Conservation (phyloP, 2,329 filamentous ascomycete genomes). For the Exophiala xenobiotica region DNA sequence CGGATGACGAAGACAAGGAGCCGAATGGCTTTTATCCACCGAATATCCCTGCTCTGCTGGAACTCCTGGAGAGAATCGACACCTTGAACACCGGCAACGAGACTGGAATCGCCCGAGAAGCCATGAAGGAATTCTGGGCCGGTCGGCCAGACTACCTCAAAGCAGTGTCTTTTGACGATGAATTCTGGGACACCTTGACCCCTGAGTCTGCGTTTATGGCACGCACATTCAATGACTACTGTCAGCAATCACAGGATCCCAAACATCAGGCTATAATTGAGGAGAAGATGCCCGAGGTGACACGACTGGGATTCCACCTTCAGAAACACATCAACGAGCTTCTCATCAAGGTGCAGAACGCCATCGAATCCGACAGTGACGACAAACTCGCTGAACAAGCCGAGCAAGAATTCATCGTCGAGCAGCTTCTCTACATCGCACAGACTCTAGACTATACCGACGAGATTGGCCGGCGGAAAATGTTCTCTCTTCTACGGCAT, state of each 20-base stretch:
- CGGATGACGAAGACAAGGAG: conserved; percentile 20
- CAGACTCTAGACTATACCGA: conserved; percentile 95
- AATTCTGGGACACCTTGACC: conserved; percentile 50
- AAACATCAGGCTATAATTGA: conserved; percentile 76
- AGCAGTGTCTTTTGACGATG: conserved; percentile 45
- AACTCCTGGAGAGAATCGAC: conserved; percentile 91
- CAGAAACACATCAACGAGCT: conserved; percentile 70
- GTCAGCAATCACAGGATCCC: conserved; percentile 70
- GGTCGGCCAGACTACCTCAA: conserved; percentile 65
- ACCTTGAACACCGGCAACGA: conserved; percentile 87
- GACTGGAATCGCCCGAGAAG: conserved; percentile 85
- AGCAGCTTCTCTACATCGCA: conserved; percentile 90
- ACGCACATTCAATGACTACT: conserved; percentile 92
- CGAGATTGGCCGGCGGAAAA: conserved; percentile 89
- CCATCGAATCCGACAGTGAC: conserved; percentile 62
- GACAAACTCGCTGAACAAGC: conserved; percentile 65
- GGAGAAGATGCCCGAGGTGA: conserved; percentile 93
- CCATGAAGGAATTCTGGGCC: conserved; percentile 96
- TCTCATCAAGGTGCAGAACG: conserved; percentile 33
- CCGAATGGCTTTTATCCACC: conserved; percentile 57
- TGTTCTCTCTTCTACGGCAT: conserved; percentile 88
- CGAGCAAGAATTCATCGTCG: conserved; percentile 91
- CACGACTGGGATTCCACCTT: conserved; percentile 81
- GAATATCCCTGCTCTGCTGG: conserved; percentile 78
- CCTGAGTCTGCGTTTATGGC: conserved; percentile 88